Percentiles rank a stretch among this genome's conserved stretches.
Evolutionary conservation across 768 basidiomycete genomes (phyloP).

Genomic region (Hemileccinum rubropunctum): DNA sequence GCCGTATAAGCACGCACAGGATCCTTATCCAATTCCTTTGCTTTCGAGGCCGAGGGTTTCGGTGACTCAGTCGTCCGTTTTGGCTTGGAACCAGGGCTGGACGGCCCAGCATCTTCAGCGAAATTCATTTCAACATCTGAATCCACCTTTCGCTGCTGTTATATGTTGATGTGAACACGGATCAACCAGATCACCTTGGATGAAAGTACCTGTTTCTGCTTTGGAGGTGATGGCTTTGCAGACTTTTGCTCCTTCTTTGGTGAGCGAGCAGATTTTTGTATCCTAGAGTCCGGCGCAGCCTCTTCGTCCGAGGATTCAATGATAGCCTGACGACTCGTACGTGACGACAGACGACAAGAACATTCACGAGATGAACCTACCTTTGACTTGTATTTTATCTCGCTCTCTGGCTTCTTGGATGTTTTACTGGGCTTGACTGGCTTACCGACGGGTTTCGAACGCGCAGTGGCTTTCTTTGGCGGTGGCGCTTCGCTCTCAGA

Average conservation of each 20-base stretch:
- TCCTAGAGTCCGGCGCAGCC: slow-evolving; percentile 5
- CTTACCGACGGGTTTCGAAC: slow-evolving; percentile 8
- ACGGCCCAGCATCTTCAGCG: slow-evolving; percentile 9
- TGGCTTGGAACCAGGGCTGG: slow-evolving; percentile 7
- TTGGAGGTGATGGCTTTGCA: slow-evolving; percentile 4
- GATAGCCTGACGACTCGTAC: slow-evolving; percentile 13
- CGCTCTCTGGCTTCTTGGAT: slow-evolving; percentile 20
- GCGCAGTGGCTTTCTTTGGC: slow-evolving; percentile 11
- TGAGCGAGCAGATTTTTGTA: slow-evolving; percentile 1
- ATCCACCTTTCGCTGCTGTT: neutral
- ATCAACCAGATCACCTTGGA: neutral
- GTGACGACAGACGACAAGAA: neutral
- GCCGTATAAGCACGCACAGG: slow-evolving; percentile 17
- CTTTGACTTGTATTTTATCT: slow-evolving; percentile 26
- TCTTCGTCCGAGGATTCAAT: slow-evolving; percentile 32
- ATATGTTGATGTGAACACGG: neutral
- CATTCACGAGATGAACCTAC: slow-evolving; percentile 5
- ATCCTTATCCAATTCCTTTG: slow-evolving; percentile 8
- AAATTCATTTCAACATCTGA: slow-evolving; percentile 13
- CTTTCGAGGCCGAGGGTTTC: slow-evolving; percentile 5
- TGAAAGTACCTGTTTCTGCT: slow-evolving; percentile 12
- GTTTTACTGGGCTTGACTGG: slow-evolving; percentile 6
- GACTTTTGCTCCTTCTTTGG: slow-evolving; percentile 7
- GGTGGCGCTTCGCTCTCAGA: slow-evolving; percentile 2
- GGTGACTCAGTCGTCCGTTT: neutral